Base-by-base conservation (phyloP, 139 green algal species). In the Gonium pectorale region DNA sequence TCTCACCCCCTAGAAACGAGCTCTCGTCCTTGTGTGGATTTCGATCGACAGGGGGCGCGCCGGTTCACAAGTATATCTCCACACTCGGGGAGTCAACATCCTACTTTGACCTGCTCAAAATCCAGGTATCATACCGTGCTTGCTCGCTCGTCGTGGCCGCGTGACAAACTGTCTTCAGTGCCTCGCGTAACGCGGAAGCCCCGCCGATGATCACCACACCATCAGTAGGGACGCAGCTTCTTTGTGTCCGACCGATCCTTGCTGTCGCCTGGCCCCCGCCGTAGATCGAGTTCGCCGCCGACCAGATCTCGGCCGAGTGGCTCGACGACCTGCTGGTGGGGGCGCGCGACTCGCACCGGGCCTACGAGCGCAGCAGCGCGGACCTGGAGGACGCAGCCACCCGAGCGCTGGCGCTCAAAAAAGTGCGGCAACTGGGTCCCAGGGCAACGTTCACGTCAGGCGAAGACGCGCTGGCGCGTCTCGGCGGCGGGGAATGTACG, bases 21-120 rank as follows among this genome's bases (percentile, higher is more conserved):
- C n/a, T n/a, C n/a, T n/a, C 62, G 6, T 41, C n/a, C 29, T 6
- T 41, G 35, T 43, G 64, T n/a, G 64, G 19, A 44, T 33, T 38
- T 38, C 22, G 67, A 1, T 60, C 26, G 9, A 7, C 75, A 85
- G 79, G 46, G 8, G 79, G 79, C 6, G 51, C 77, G 64, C n/a
- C 79, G 1, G 79, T 78, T 1, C 41, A 54, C 79, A 85, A 85
- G 79, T 78, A 78, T 44, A 67, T 85, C 35, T 54, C 21, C 49
- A 78, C 79, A 27, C 63, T 85, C 24, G 64, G 79, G 17, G 79
- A 85, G 64, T 41, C 26, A 13, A 85, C 64, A 2, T 43, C 35
- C 19, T 85, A 85, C 79, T 77, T 85, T 33, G 79, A 85, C 51
- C 63, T 85, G 19, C 79, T 85, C 15, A 85, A 85, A 33, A 85